Base-by-base conservation (phyloP, 2,329 filamentous ascomycete species). In the Fusarium floridanum region DNA sequence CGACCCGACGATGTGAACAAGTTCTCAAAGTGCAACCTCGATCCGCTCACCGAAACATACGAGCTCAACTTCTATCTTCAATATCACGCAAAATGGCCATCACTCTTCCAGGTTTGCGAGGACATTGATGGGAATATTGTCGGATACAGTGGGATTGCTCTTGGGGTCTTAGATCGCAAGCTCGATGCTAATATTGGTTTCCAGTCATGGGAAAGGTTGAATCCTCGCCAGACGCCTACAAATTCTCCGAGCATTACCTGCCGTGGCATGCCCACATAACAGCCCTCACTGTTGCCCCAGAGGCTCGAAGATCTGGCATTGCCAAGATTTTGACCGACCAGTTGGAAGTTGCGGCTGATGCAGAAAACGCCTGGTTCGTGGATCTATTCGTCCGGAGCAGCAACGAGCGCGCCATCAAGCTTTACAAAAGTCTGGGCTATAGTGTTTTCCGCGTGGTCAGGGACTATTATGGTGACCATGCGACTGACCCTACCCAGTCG, bases 261-360 rank as follows among this genome's bases (percentile, higher is more conserved):
- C 96, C 96, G n/a, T 98, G 95, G 94, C 97, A 99, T 85, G 96
- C 95, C 22, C 97, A 99, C 84, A 97, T 99, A 81, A 99, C 97
- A 6, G 97, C 96, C 39, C 88, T 99, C 61, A 98, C 97, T 0
- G 94, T 99, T 22, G 93, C 96, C 1, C 97, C 97, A 0, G 91
- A 93, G 66, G 95, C 95, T 60, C 92, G 97, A 32, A 91, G 97
- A 50, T 89, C 97, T 17, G 96, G 97, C 17, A 93, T 98, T 78
- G 97, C 96, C 61, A 94, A 93, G 69, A 92, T 93, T 55, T 88
- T 99, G 41, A 95, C 93, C 0, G 89, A 93, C 79, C 91, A 94
- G 66, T 88, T 99, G 34, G 96, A 98, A 83, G 87, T 88, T n/a
- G 92, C 91, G 3, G 95, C 94, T 45, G 93, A 98, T 77, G 92